phyloP scores from a whole-genome alignment of 1,284 basidiomycete genomes.

The Sphagnurus paluster region DNA sequence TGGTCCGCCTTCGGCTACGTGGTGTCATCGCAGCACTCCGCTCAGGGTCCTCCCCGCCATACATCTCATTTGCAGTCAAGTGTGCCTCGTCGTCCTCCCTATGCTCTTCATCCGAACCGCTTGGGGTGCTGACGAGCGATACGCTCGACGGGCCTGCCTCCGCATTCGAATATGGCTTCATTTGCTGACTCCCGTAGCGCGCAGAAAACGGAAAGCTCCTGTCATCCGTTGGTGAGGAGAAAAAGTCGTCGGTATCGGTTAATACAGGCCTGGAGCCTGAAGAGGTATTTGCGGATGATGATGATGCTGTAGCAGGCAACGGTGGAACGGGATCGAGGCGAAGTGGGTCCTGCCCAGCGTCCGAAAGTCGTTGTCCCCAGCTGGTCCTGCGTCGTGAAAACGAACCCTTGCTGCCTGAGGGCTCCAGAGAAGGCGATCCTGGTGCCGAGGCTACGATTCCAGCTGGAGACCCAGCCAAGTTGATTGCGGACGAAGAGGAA shows the following conservation, averaged over 20 bases:
- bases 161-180: constrained; percentile 36
- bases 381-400: constrained; percentile 54
- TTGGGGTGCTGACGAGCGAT: constrained; percentile 46
- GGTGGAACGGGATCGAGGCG: constrained; percentile 29
- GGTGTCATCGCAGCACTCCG: constrained; percentile 36
- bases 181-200: constrained; percentile 28
- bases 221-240: constrained; percentile 40
- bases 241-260: constrained; percentile 44
- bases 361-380: constrained; percentile 47
- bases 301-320: constrained; percentile 21
- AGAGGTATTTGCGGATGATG: constrained; percentile 18
- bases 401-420: constrained; percentile 39
- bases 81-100: constrained; percentile 57
- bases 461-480: constrained; percentile 47
- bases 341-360: constrained; percentile 45
- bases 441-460: constrained; percentile 41
- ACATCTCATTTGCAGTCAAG: constrained; percentile 47
- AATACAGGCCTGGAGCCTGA: constrained; percentile 14
- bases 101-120: constrained; percentile 40
- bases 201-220: constrained; percentile 22
- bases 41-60: constrained; percentile 40
- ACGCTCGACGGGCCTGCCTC: constrained; percentile 49
- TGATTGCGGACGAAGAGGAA: constrained; percentile 58
- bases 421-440: constrained; percentile 52
- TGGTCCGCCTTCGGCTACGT: constrained; percentile 41